Conservation (phyloP, 2,329 filamentous ascomycete species). For the Ceratocystis albifundus region DNA sequence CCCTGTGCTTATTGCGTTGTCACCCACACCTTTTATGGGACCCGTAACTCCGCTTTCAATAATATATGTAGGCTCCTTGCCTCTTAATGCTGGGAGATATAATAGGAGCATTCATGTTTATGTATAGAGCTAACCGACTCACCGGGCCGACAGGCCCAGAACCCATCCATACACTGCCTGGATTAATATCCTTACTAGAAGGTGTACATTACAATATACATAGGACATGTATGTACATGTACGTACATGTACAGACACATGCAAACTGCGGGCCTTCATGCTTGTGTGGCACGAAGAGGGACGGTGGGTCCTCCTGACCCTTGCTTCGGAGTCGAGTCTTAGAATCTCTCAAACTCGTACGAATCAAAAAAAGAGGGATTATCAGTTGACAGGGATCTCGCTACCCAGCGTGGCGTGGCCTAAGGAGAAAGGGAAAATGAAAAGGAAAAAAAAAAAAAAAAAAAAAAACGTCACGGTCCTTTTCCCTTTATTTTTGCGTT, state of each 20-base stretch:
- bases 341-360: slow-evolving; percentile 1
- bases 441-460: too few relatives aligned
- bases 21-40: slow-evolving; percentile 1
- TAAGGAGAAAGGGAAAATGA: not conserved
- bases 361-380: slow-evolving; percentile 8
- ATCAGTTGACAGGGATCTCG: not conserved
- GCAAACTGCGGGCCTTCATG: not conserved
- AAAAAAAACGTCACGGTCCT: slow-evolving; percentile 3
- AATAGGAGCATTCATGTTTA: not conserved
- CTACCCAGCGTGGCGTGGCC: not conserved
- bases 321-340: not conserved
- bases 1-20: slow-evolving; percentile 5
- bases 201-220: too few relatives aligned
- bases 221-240: not conserved
- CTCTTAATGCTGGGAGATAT: not conserved
- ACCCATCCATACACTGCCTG: not conserved
- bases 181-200: not conserved
- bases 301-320: not conserved
- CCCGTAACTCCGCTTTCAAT: not conserved
- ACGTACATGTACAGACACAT: not conserved
- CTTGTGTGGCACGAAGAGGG: slow-evolving; percentile 8
- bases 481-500: not conserved
- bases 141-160: not conserved
- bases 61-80: not conserved
- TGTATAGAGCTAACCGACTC: slow-evolving; percentile 6